Percentiles rank a stretch among this genome's conserved stretches.
phyloP scores from a whole-genome alignment of 176 grass and related monocot species.

The Oryza meridionalis region DNA sequence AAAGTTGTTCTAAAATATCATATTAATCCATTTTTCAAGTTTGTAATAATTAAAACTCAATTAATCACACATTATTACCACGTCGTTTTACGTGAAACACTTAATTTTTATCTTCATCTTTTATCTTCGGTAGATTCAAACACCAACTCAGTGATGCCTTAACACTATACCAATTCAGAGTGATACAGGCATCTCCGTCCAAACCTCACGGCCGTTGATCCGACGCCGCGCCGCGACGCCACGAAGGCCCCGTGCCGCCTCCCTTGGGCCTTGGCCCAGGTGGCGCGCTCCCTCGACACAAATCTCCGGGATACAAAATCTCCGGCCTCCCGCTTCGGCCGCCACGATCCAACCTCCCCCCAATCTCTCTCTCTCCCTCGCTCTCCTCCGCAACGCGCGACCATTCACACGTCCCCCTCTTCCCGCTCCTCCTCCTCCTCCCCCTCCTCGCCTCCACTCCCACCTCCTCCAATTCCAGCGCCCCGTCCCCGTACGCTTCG shows the following conservation, averaged over 20 bases:
- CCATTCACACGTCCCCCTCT: slow-evolving; percentile 19
- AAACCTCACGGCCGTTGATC: neutral
- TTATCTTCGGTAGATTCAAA: too few relatives aligned
- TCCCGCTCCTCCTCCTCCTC: neutral
- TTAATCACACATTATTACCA: too few relatives aligned
- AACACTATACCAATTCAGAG: too few relatives aligned
- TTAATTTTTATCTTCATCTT: too few relatives aligned
- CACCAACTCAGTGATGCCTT: too few relatives aligned
- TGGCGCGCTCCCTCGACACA: slow-evolving; percentile 1
- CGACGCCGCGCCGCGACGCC: neutral
- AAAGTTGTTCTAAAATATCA: too few relatives aligned
- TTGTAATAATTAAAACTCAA: too few relatives aligned
- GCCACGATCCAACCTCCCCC: neutral
- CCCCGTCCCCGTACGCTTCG: neutral
- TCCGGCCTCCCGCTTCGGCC: slow-evolving; percentile 28
- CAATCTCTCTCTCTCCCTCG: neutral
- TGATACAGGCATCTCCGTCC: neutral
- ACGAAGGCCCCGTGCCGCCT: neutral
- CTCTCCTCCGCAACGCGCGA: slow-evolving; percentile 48
- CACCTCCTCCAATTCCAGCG: neutral
- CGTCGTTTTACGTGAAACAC: too few relatives aligned
- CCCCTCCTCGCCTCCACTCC: neutral
- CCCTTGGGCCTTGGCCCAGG: neutral
- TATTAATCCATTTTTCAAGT: too few relatives aligned
- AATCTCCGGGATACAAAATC: slow-evolving; percentile 5